Base-by-base conservation (phyloP, 179 eudicot genomes). In the Amaranthus tricolor region DNA sequence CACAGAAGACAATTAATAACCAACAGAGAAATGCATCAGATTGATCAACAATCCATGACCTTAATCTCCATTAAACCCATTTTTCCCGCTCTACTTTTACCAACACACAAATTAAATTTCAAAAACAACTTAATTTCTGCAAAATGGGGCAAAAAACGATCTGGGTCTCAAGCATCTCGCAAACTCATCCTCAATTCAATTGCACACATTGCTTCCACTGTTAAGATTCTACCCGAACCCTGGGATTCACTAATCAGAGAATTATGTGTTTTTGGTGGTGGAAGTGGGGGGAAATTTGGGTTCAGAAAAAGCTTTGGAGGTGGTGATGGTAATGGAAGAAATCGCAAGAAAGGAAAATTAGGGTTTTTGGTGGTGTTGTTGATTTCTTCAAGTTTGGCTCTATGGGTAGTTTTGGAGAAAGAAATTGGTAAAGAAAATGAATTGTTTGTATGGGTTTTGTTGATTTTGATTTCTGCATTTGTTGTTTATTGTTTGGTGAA, bases 171-270 rank as follows among this genome's bases (percentile, higher is more conserved):
- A 62, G 80, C 65, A 74, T 76, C 83, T 62, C 81, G 66, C 68
- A 81, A 73, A 24, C 61, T 79, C 55, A 19, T 89, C 43, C 66
- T 88, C 64, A 64, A 85, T 73, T 84, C 93, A 48, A 80, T 87
- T 17, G 82, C 82, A 71, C 47, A 76, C 62, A 49, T 89, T 21
- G 98, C 90, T 15, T 83, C 89, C 0, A 84, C 79, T 24, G 83
- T 88, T 72, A 82, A 78, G 76, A 70, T 91, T 55, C 60, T 93
- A 9, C 98, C 98, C 10, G 93, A 88, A 76, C 98, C 98, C 0
- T 61, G 87, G 17, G 90, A 86, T 72, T 82, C 82, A 21, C 47
- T 88, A 19, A 63, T 87, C 47, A 84, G 77, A 48, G 91, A 81
- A 68, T 84, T 91, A 14, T 77, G 51, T 72, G 68, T 69, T 71